Conservation (phyloP, 768 basidiomycete genomes). For the Tremella fuciformis region DNA sequence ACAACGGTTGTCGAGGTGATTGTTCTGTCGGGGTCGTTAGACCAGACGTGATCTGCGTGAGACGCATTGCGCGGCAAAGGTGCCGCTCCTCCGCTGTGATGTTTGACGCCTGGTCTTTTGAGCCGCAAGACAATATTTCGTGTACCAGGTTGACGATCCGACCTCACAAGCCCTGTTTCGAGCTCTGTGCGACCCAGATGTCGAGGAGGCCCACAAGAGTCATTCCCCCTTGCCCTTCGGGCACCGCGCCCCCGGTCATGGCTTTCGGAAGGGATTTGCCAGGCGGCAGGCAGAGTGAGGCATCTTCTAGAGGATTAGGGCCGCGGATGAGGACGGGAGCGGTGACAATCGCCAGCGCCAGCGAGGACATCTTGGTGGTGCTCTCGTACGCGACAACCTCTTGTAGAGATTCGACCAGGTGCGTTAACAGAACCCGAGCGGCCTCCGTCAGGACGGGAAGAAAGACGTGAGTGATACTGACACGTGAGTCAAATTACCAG, state of each 20-base stretch:
- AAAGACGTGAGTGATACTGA: constrained; percentile 14
- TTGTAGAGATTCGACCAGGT: constrained; percentile 21
- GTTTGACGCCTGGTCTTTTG: too few species aligned
- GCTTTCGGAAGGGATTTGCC: constrained; percentile 33
- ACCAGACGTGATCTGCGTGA: too few species aligned
- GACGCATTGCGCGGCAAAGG: too few species aligned
- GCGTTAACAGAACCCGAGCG: constrained; percentile 7
- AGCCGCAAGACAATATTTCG: too few species aligned
- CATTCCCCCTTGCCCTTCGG: not conserved
- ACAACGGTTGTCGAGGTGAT: too few species aligned
- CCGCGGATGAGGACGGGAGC: constrained; percentile 35
- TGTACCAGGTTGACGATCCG: too few species aligned
- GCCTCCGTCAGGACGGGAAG: constrained; percentile 16
- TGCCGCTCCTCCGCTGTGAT: too few species aligned
- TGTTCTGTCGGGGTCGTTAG: too few species aligned
- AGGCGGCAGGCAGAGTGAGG: constrained; percentile 32
- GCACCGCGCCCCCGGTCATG: constrained; percentile 9
- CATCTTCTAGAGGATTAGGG: constrained; percentile 37
- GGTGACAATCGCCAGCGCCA: constrained; percentile 32
- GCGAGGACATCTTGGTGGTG: constrained; percentile 31
- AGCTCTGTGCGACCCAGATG: not conserved
- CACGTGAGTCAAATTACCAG: not conserved
- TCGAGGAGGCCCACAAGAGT: not conserved
- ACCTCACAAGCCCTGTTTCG: too few species aligned
- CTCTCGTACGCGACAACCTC: constrained; percentile 17